Percentiles rank a stretch among this genome's conserved stretches.
phyloP scores from a whole-genome alignment of 805 yeast species.

The Starmerella stigmatis region DNA sequence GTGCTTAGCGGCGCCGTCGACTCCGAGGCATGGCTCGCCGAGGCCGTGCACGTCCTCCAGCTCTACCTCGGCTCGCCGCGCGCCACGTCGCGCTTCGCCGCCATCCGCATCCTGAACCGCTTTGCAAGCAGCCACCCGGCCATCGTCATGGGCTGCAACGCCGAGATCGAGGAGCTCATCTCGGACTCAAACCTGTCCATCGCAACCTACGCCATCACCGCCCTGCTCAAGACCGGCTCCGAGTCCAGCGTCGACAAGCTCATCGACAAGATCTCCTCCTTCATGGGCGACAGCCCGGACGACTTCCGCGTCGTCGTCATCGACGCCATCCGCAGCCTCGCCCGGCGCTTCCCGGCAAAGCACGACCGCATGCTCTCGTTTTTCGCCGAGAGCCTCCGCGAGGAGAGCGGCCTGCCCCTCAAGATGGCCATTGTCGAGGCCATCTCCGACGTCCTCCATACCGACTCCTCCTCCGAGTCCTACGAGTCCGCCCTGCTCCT shows the following conservation, averaged over 20 bases:
- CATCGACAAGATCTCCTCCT: slow-evolving; percentile 72
- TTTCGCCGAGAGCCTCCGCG: slow-evolving; percentile 72
- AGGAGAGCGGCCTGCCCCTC: slow-evolving; percentile 80
- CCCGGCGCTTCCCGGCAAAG: slow-evolving; percentile 86
- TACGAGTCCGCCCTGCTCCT: slow-evolving; percentile 56
- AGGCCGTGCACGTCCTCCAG: slow-evolving; percentile 65
- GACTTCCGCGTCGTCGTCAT: slow-evolving; percentile 91
- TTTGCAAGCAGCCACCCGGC: slow-evolving; percentile 74
- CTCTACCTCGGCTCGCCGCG: slow-evolving; percentile 76
- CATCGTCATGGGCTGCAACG: slow-evolving; percentile 57
- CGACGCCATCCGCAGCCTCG: slow-evolving; percentile 86
- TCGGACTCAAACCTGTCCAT: slow-evolving; percentile 83
- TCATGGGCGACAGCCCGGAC: slow-evolving; percentile 89
- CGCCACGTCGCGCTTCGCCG: slow-evolving; percentile 82
- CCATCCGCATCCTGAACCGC: slow-evolving; percentile 78
- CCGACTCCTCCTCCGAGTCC: slow-evolving; percentile 15
- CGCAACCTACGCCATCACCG: slow-evolving; percentile 94
- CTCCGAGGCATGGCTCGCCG: slow-evolving; percentile 17
- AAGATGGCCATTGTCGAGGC: slow-evolving; percentile 88
- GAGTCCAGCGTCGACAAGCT: slow-evolving; percentile 80
- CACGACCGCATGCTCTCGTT: slow-evolving; percentile 73
- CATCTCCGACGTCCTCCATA: slow-evolving; percentile 73
- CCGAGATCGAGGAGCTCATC: slow-evolving; percentile 76
- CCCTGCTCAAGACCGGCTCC: slow-evolving; percentile 88
- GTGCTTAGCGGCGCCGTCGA: slow-evolving; percentile 53